Conservation (phyloP, 108 stramenopile species). For the Discostella stelligeroides region DNA sequence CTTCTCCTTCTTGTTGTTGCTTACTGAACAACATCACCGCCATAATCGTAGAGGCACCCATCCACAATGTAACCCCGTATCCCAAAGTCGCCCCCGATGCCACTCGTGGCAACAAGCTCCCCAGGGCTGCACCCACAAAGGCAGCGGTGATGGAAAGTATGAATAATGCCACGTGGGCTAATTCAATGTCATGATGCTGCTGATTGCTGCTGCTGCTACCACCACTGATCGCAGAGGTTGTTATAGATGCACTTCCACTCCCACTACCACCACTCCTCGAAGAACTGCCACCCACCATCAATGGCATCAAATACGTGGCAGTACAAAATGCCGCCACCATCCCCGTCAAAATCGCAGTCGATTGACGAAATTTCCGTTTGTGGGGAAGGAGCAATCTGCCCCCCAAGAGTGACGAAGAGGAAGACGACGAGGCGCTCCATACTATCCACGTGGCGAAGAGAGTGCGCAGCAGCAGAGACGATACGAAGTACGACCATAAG, state of each 20-base stretch:
- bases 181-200: constrained; percentile 29
- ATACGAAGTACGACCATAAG: neutral
- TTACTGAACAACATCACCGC: constrained; percentile 46
- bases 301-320: neutral
- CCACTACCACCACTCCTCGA: too few species aligned
- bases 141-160: constrained; percentile 56
- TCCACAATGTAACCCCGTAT: constrained; percentile 40
- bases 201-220: too few species aligned
- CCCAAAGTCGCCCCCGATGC: constrained; percentile 69
- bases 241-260: too few species aligned
- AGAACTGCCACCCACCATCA: neutral
- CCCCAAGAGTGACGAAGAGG: neutral
- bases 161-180: constrained; percentile 59
- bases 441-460: neutral
- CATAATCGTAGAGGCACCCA: constrained; percentile 35
- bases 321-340: neutral
- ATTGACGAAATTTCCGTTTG: neutral
- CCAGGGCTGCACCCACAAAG: constrained; percentile 67
- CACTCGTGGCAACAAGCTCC: constrained; percentile 61
- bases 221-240: neutral
- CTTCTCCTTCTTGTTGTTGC: constrained; percentile 16
- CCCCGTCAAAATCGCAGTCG: neutral
- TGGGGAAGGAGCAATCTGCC: neutral
- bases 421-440: neutral
- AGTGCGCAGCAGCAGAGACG: neutral